Percentiles rank a stretch among this genome's conserved stretches.
Conservation (phyloP, 768 basidiomycete species). For the Lactarius pseudohatsudake region DNA sequence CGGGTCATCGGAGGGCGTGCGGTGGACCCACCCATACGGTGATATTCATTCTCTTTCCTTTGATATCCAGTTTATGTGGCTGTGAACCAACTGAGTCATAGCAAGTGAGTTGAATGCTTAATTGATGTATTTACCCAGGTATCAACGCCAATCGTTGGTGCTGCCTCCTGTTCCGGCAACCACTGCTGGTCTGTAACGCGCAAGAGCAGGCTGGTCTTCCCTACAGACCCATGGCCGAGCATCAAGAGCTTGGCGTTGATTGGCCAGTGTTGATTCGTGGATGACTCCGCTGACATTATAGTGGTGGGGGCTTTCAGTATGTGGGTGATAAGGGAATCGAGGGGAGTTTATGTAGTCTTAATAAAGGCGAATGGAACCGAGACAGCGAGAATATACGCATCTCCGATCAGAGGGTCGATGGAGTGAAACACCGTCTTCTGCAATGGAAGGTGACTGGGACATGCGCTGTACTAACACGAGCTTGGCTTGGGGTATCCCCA, state of each 20-base stretch:
- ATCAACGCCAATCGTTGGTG: constrained; percentile 80
- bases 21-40: constrained; percentile 84
- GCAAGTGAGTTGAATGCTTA: neutral
- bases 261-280: constrained; percentile 34
- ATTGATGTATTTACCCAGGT: constrained; percentile 59
- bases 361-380: neutral
- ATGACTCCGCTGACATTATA: neutral
- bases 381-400: neutral
- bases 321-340: too few relatives aligned
- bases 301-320: neutral
- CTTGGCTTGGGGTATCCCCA: neutral
- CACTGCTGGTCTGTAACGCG: constrained; percentile 95
- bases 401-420: neutral
- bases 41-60: constrained; percentile 81
- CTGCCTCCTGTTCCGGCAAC: constrained; percentile 84
- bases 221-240: constrained; percentile 85
- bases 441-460: neutral
- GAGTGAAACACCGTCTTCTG: neutral
- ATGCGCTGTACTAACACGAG: neutral
- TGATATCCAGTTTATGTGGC: constrained; percentile 85
- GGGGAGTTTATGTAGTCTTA: neutral
- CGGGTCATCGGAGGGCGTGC: neutral
- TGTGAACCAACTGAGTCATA: constrained; percentile 32
- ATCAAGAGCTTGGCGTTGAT: constrained; percentile 80
- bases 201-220: constrained; percentile 85